Base-by-base conservation (phyloP, 805 yeast species). In the Candida ipomoeae region DNA sequence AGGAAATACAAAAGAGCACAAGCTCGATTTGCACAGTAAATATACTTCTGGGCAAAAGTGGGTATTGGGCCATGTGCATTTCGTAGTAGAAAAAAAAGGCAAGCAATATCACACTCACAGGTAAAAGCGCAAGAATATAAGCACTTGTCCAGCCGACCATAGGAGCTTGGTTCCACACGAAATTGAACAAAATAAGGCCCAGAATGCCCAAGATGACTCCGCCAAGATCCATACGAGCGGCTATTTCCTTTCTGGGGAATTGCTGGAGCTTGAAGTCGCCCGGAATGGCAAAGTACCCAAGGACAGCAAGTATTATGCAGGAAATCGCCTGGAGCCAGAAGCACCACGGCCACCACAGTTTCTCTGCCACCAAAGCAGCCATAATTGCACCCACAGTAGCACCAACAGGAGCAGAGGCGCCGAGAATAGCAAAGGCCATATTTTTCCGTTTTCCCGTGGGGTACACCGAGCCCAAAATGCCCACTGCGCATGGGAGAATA, bases 141-240 rank as follows among this genome's bases (percentile, higher is more conserved):
- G 83, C 75, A 1, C 60, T 62, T 10, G 65, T 57, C 92, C 92
- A 87, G 18, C 91, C 89, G 2, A 70, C 84, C 5, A 78, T 74
- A 0, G 92, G 88, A 2, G 86, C 92, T 62, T 87, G 90, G 58
- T 84, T 86, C 82, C 89, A 81, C 2, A 81, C 80, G 61, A 86
- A 82, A 56, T 83, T 85, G 62, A 87, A 71, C 33, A 87, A 62
- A 2, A 85, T 73, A 44, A 87, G 64, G 0, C 88, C 89, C 5
- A 68, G 50, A 4, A 86, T 77, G 3, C 88, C 91, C 13, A 80
- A 52, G 0, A 67, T 15, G 0, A 85, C 70, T n/a, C 89, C 89
- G 6, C 65, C 21, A 10, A 56, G 23, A 26, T 62, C 65, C 21
- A 62, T 55, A 5, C 49, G 49, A 17, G 49, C 51, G 45, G 43